These are phyloP conservation scores for Tanozyma kutaoensis DNA, from an alignment of 805 yeast species.

Conservation along the genomic window DNA sequence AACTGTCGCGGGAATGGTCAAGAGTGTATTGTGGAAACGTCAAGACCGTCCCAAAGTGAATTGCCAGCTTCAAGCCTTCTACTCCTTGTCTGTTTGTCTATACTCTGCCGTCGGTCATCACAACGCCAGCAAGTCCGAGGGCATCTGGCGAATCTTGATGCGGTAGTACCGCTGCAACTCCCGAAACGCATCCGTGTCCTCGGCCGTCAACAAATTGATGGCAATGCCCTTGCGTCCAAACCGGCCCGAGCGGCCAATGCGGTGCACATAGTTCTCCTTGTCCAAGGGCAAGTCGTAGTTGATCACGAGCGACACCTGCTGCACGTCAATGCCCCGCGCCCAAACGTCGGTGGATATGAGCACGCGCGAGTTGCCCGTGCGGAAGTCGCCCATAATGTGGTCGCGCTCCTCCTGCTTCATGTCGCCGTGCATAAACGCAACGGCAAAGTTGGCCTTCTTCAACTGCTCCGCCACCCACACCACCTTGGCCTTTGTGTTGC, in stretches of 20 bases:
- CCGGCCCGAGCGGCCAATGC: slow-evolving; percentile 97
- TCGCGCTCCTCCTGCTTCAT: slow-evolving; percentile 94
- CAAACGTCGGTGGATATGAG: slow-evolving; percentile 92
- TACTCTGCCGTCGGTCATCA: too few relatives aligned
- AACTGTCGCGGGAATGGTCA: too few relatives aligned
- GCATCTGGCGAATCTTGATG: slow-evolving; percentile 67
- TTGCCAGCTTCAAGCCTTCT: too few relatives aligned
- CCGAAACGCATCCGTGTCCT: slow-evolving; percentile 61
- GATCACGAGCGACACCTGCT: slow-evolving; percentile 90
- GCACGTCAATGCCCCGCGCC: slow-evolving; percentile 98
- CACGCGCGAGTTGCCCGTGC: slow-evolving; percentile 86
- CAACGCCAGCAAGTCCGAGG: slow-evolving; percentile 13
- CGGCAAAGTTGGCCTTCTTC: slow-evolving; percentile 74
- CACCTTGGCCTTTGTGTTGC: slow-evolving; percentile 93
- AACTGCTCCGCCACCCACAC: slow-evolving; percentile 79
- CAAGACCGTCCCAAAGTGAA: too few relatives aligned
- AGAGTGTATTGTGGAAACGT: too few relatives aligned
- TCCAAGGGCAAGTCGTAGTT: slow-evolving; percentile 90
- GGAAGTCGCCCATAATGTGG: slow-evolving; percentile 87
- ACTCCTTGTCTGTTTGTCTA: too few relatives aligned
- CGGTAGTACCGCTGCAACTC: slow-evolving; percentile 67
- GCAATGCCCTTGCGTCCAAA: slow-evolving; percentile 99
- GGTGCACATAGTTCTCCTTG: slow-evolving; percentile 91
- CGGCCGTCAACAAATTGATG: slow-evolving; percentile 78
- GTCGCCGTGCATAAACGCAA: slow-evolving; percentile 94